Evolutionary conservation across 352 stramenopile genomes (phyloP), one percentile per base, ranked within the genome.

Genomic region (Sclerospora graminicola): DNA sequence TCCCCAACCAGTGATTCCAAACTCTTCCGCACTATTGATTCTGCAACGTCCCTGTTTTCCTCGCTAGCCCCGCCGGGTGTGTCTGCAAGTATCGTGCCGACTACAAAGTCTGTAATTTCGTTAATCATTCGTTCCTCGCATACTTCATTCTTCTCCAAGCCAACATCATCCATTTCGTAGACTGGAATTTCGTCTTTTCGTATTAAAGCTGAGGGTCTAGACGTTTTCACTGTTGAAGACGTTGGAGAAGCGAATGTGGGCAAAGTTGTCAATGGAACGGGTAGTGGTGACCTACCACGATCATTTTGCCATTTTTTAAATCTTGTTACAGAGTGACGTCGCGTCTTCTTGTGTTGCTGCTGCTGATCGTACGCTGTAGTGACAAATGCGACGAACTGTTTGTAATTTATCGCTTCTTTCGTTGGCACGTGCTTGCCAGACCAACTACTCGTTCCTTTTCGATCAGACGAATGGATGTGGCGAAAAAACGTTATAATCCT

Each of bases 91-190:
- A 76, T 35, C 18, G 38, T 54, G 11, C 44, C 50, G 9, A 79
- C 39, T n/a, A 79, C 41, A 7, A 63, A 33, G 37, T 78, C 60
- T 2, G 40, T 60, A 27, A 60, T 53, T 34, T 31, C 48, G 19
- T 31, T 42, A 15, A 75, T 40, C 15, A 71, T 45, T 48, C 34
- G 45, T 23, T 57, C 35, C n/a, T 60, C 53, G 36, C 53, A 21
- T 28, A 27, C 30, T 38, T 26, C 28, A 14, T 9, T 9, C 21
- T 15, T 28, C 13, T 63, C 45, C 24, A 16, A 38, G 1, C 18
- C 14, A 10, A n/a, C n/a, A n/a, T n/a, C n/a, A n/a, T n/a, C 18
- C 11, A 62, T 20, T 51, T 66, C 51, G 35, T 66, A 66, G 3
- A 32, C 4, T 16, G 27, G 46, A 37, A 54, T 10, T 13, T 54